Base-by-base conservation (phyloP, 345 rosid species). In the Streptanthus diversifolius region DNA sequence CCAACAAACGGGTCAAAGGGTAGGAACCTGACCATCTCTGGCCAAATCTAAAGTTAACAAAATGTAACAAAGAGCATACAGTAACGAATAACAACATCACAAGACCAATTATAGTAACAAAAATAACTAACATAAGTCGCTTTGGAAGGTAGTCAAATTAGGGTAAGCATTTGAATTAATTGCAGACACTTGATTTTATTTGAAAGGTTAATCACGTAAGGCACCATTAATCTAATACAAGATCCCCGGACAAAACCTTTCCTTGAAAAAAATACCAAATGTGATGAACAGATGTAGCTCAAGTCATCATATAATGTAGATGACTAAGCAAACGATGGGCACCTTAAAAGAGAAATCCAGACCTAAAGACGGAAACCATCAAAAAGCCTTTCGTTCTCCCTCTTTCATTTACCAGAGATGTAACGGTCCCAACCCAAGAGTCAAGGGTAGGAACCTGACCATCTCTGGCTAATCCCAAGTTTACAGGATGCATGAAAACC, bases 21-120 rank as follows among this genome's bases (percentile, higher is more conserved):
- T 52, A 53, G 78, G 57, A 40, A 82, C 82, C 82, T 80, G 81
- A 79, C 85, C 70, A 71, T 70, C 77, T 63, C 81, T 76, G 77
- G 77, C 17, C 15, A 73, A 7, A 43, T 43, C 18, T 8, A 10
- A 1, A 27, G 12, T 27, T 14, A 1, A 29, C 18, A 27, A 2
- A 3, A 51, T 39, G 2, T 37, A 8, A 17, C 3, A 1, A 24
- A 15, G 9, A 5, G 2, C 0, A 37, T 10, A 8, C 0, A 62
- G 4, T 18, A 51, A 2, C 13, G 44, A 58, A 9, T 4, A 27
- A 12, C 4, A 54, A 14, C 9, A 49, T 3, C 30, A 51, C 37
- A n/a, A 45, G 18, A 25, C 2, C 36, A 60, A 24, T 12, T 40
- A 1, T 1, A 7, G 2, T 32, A 7, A 32, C 10, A 32, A 32